Evolutionary conservation across 2,329 filamentous ascomycete genomes (phyloP), one percentile per base, ranked within the genome.

Genomic region (Aspergillus brasiliensis): DNA sequence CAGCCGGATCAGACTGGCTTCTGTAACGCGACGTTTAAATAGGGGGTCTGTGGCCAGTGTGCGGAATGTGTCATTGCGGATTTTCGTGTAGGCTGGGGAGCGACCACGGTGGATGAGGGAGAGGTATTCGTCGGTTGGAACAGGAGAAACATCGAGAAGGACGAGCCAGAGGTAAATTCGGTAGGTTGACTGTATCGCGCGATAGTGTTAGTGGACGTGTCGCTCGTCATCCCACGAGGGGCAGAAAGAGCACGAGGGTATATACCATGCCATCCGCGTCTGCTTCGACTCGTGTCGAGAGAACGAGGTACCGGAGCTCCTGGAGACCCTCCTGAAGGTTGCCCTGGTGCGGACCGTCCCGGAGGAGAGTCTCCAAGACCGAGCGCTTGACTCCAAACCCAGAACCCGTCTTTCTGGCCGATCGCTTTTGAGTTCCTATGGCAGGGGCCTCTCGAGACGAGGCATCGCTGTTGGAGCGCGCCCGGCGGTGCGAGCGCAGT

Each of bases 101-200:
- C 94, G 91, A 63, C 95, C 94, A 64, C 95, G 91, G 72, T 96
- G 92, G 65, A 99, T 90, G 47, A 98, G 89, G 59, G 86, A 85
- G 65, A 98, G 90, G 75, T 99, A 99, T 62, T 89, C 84, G 69
- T 97, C 91, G 60, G 95, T 97, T 47, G 88, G 85, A 64, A 97
- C 82, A 46, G 96, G 87, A 6, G 92, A 88, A 31, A 93, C 89
- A 72, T 97, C 91, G 68, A 99, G 89, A 11, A 99, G 86, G 67
- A 97, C 91, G 42, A 98, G 85, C 95, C 95, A 99, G 65, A 96
- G 87, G 76, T 99, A 98, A 74, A 98, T 96, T 70, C 95, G 89
- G 63, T 95, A 82, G 48, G 92, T 89, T 19, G 95, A 99, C 94
- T 97, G 69, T 46, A n/a, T n/a, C n/a, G n/a, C 58, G 11, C 46